These are phyloP conservation scores for Ustulina deusta DNA, from an alignment of 2,329 filamentous ascomycete species.

Conservation along the genomic window DNA sequence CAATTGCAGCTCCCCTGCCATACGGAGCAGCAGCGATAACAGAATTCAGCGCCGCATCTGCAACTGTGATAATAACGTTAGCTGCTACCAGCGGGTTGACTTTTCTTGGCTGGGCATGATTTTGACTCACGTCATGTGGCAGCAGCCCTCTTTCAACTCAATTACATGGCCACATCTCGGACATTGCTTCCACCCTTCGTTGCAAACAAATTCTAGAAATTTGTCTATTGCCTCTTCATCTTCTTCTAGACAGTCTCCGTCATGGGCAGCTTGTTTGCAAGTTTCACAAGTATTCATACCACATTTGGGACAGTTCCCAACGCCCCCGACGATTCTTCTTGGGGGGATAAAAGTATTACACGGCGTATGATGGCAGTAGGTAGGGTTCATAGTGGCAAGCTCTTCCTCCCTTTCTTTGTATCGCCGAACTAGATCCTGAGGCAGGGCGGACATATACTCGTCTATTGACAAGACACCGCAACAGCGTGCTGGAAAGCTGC, in stretches of 20 bases:
- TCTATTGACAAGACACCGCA: neutral
- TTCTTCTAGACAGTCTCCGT: neutral
- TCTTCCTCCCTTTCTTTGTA: neutral
- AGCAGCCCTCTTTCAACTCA: neutral
- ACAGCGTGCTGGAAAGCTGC: neutral
- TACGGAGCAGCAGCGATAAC: neutral
- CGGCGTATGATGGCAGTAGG: neutral
- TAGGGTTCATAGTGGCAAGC: neutral
- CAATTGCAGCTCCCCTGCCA: neutral
- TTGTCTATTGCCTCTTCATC: neutral
- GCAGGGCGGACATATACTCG: neutral
- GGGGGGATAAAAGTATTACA: neutral
- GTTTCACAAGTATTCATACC: neutral
- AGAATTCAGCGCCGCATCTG: slow-evolving; percentile 3
- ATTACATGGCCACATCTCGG: neutral
- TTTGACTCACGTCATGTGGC: neutral
- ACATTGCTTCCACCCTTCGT: neutral
- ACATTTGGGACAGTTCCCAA: slow-evolving; percentile 3
- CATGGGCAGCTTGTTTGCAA: slow-evolving; percentile 1
- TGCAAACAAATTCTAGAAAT: neutral
- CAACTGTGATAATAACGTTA: slow-evolving; percentile 1
- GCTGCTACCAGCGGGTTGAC: neutral
- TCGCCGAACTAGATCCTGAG: neutral
- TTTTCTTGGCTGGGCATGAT: neutral
- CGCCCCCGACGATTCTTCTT: neutral